Base-by-base conservation (phyloP, 495 filamentous ascomycete species). In the Tuber magnatum region DNA sequence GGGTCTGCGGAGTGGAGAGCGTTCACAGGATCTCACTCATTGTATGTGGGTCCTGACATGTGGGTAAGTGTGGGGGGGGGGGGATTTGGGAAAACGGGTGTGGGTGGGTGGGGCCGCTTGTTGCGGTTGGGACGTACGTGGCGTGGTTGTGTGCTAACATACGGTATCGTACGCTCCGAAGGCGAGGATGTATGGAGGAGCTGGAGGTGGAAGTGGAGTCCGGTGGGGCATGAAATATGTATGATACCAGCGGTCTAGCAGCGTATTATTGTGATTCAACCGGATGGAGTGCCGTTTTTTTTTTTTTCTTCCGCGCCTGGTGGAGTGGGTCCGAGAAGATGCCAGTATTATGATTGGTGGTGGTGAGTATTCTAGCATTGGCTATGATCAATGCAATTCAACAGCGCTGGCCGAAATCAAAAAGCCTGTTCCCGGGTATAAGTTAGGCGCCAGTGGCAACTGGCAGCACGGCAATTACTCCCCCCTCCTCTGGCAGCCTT, bases 301-400 rank as follows among this genome's bases (percentile, higher is more conserved):
- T 10, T 5, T 4, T 61, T 28, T 61, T 61, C 68, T 83, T 70
- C 48, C 22, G 24, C 48, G 24, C 48, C 24, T n/a, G n/a, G 51
- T n/a, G 51, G 51, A 61, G 51, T 61, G 51, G 51, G 51, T 61
- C 51, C 24, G n/a, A 28, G 51, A 14, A 4, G 24, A 28, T 61
- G 24, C 51, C 51, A 12, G 51, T 61, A 14, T 28, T 28, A 61
- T 61, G 51, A 61, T 61, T 61, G 51, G 51, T n/a, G 51, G 51
- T n/a, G 51, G n/a, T 24, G n/a, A 8, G n/a, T 61, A 28, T 61
- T 28, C 51, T 12, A 3, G 51, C 51, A 61, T 14, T 10, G n/a
- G 51, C 51, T 61, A 61, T n/a, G 24, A 32, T 61, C 51, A 28
- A 61, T 61, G 9, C 28, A n/a, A 61, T 32, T 61, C n/a, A n/a